phyloP scores from a whole-genome alignment of 2,329 filamentous ascomycete species.

The Madurella fahalii region DNA sequence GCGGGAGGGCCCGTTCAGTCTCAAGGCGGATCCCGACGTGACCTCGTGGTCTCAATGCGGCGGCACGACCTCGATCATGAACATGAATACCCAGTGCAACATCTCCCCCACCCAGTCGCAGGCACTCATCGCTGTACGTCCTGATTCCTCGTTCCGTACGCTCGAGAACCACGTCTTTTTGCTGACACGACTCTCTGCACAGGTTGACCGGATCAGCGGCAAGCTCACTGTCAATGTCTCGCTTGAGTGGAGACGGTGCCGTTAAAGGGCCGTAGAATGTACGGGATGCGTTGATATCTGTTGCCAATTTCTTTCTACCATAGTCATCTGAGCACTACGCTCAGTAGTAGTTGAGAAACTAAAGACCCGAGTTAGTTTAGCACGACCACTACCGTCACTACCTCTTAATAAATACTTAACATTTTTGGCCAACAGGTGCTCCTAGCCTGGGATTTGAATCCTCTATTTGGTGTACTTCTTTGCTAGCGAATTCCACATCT shows the following conservation, averaged over 20 bases:
- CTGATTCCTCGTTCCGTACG: neutral
- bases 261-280: neutral
- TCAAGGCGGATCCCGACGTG: conserved; percentile 18
- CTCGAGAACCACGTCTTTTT: neutral
- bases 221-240: conserved; percentile 19
- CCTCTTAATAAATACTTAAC: no score
- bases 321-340: no score
- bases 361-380: no score
- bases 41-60: conserved; percentile 22
- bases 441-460: no score
- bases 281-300: no score
- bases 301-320: no score
- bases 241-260: conserved; percentile 18
- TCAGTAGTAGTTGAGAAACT: no score
- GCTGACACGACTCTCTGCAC: neutral
- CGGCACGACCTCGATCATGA: conserved; percentile 21
- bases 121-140: conserved; percentile 19
- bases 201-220: conserved; percentile 22
- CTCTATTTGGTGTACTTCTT: no score
- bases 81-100: conserved; percentile 21
- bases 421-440: no score
- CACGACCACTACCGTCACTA: no score
- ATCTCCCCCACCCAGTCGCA: conserved; percentile 13
- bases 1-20: conserved; percentile 20
- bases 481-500: no score